phyloP scores from a whole-genome alignment of 176 grass and related monocot genomes.

The Guadua angustifolia region DNA sequence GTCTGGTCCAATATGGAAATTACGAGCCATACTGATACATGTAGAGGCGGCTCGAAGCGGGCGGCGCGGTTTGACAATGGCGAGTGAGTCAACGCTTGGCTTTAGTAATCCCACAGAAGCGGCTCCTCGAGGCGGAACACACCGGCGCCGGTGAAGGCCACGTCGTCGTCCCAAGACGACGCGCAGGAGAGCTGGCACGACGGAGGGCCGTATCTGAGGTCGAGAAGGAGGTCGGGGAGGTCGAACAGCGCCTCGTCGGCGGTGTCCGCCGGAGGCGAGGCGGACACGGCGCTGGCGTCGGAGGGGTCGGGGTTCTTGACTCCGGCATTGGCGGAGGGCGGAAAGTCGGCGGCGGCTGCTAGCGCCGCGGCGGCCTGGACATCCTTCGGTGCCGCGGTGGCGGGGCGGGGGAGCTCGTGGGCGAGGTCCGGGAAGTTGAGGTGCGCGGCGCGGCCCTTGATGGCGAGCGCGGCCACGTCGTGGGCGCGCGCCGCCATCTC shows the following conservation, averaged over 20 bases:
- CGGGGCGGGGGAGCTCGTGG: constrained; percentile 55
- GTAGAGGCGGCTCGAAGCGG: not conserved
- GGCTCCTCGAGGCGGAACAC: constrained; percentile 68
- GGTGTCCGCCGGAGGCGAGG: constrained; percentile 14
- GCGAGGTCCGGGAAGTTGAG: constrained; percentile 74
- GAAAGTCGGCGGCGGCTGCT: constrained; percentile 52
- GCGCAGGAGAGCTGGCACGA: constrained; percentile 55
- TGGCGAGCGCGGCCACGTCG: constrained; percentile 84
- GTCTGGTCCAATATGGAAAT: not conserved
- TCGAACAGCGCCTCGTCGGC: constrained; percentile 65
- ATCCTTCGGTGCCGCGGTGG: constrained; percentile 64
- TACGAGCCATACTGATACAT: not conserved
- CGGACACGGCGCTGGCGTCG: constrained; percentile 6
- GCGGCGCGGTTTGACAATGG: not conserved
- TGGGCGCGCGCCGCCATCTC: constrained; percentile 94
- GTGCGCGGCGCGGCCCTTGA: constrained; percentile 69
- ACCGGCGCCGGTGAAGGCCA: constrained; percentile 27
- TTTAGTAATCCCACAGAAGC: constrained; percentile 56
- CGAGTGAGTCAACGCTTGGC: not conserved
- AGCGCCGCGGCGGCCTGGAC: constrained; percentile 69
- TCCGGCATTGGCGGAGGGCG: constrained; percentile 36
- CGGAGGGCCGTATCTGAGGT: constrained; percentile 48
- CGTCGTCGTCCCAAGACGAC: constrained; percentile 52
- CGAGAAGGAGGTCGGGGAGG: constrained; percentile 67
- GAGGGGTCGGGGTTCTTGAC: constrained; percentile 6